A percentile compares a stretch with the other conserved stretches of the same genome.
Conservation (phyloP, 1,284 basidiomycete genomes). For the Rhodotorula sp. region DNA sequence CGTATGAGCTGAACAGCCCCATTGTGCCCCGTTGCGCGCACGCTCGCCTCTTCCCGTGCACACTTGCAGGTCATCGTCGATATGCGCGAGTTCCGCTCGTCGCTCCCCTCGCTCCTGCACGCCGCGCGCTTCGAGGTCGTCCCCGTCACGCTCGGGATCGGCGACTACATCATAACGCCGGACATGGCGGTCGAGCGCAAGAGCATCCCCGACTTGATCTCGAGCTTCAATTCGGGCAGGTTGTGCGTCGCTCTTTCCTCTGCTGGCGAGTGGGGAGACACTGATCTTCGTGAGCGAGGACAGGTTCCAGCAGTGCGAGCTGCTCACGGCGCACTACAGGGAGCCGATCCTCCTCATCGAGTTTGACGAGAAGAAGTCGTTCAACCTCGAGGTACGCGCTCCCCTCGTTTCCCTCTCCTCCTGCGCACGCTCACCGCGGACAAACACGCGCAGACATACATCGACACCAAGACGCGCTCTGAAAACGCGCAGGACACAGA, state of each 20-base stretch:
- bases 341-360: conserved; percentile 94
- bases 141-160: conserved; percentile 88
- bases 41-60: background rate
- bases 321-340: conserved; percentile 96
- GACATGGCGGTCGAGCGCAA: conserved; percentile 97
- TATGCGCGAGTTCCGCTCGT: conserved; percentile 93
- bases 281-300: rapidly evolving
- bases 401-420: background rate
- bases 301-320: conserved; percentile 94
- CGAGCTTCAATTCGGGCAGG: conserved; percentile 89
- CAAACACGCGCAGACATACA: conserved; percentile 35
- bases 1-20: too few relatives aligned
- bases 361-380: conserved; percentile 95
- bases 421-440: conserved; percentile 55
- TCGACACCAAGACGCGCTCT: conserved; percentile 21
- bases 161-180: conserved; percentile 93
- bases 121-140: conserved; percentile 77
- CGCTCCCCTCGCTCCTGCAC: conserved; percentile 86
- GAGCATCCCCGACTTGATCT: conserved; percentile 85
- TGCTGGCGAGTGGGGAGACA: too few relatives aligned
- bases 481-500: conserved; percentile 52
- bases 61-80: conserved; percentile 80
- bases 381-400: conserved; percentile 72
- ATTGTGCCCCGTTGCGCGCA: background rate
- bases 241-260: conserved; percentile 63